Percentiles rank a stretch among this genome's conserved stretches.
phyloP scores from a whole-genome alignment of 805 yeast genomes.

The Candida jianshihensis region DNA sequence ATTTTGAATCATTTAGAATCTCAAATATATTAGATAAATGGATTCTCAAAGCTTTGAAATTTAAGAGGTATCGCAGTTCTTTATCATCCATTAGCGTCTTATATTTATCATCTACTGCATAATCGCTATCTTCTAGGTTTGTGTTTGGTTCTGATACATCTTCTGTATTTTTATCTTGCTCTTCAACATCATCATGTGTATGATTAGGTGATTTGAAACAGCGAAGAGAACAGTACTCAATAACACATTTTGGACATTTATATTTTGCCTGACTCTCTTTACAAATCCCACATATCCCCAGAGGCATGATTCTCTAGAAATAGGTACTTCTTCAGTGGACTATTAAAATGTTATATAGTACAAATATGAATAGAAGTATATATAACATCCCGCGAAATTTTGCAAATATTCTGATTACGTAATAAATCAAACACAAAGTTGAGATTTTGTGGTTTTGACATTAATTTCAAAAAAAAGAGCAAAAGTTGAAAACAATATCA shows the following conservation, averaged over 20 bases:
- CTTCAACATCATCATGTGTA: slow-evolving; percentile 17
- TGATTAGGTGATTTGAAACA: slow-evolving; percentile 49
- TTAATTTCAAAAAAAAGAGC: no score
- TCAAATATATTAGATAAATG: slow-evolving; percentile 46
- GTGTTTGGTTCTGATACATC: neutral
- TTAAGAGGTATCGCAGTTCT: slow-evolving; percentile 37
- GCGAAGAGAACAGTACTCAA: slow-evolving; percentile 43
- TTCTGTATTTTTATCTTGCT: neutral
- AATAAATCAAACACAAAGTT: no score
- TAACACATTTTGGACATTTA: slow-evolving; percentile 47
- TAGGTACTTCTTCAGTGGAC: no score
- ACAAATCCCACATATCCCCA: slow-evolving; percentile 14
- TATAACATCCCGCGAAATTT: no score
- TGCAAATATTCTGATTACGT: no score
- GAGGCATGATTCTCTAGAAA: slow-evolving; percentile 1
- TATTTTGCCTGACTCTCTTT: slow-evolving; percentile 34
- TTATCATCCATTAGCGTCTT: slow-evolving; percentile 32
- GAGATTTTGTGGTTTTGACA: no score
- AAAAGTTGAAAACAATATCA: no score
- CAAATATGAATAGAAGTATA: no score
- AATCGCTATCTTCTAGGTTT: neutral
- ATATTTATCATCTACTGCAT: slow-evolving; percentile 20
- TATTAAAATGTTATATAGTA: no score
- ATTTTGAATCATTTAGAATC: slow-evolving; percentile 40
- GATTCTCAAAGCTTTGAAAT: slow-evolving; percentile 45